Evolutionary conservation across 495 filamentous ascomycete species (phyloP).

Genomic region (Podospora pseudopauciseta): DNA sequence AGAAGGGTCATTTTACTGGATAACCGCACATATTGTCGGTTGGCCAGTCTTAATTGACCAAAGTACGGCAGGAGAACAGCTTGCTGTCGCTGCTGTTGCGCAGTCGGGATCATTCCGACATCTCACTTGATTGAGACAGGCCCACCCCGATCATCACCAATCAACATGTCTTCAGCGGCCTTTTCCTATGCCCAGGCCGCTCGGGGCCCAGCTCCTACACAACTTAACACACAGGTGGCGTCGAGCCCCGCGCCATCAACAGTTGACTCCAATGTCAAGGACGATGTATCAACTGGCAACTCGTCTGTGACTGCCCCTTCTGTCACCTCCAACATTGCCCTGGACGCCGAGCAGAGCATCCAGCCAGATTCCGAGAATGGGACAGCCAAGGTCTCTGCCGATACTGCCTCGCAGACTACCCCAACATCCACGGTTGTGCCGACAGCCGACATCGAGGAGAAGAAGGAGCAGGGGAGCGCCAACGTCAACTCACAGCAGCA

Average conservation of each 20-base stretch:
- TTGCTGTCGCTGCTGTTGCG: neutral
- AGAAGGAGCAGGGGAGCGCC: constrained; percentile 18
- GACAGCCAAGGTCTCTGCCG: constrained; percentile 11
- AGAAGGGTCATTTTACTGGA: neutral
- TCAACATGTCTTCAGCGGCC: constrained; percentile 40
- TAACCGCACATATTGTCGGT: neutral
- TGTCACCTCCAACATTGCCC: constrained; percentile 57
- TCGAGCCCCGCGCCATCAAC: constrained; percentile 64
- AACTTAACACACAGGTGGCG: constrained; percentile 56
- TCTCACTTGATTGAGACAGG: neutral
- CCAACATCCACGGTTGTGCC: neutral
- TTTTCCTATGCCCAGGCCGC: constrained; percentile 98
- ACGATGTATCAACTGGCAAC: constrained; percentile 49
- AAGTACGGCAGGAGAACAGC: neutral
- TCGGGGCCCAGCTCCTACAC: constrained; percentile 61
- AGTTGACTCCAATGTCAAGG: constrained; percentile 57
- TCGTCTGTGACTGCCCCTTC: constrained; percentile 53
- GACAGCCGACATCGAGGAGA: neutral
- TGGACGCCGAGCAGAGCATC: constrained; percentile 33
- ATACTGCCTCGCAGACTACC: neutral
- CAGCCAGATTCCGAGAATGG: constrained; percentile 23
- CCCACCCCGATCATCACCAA: neutral
- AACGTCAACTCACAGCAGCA: constrained; percentile 16
- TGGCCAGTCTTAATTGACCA: neutral
- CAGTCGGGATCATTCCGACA: neutral